Base-by-base conservation (phyloP, 164 flowering plant species). In the Vitis rotundifolia region DNA sequence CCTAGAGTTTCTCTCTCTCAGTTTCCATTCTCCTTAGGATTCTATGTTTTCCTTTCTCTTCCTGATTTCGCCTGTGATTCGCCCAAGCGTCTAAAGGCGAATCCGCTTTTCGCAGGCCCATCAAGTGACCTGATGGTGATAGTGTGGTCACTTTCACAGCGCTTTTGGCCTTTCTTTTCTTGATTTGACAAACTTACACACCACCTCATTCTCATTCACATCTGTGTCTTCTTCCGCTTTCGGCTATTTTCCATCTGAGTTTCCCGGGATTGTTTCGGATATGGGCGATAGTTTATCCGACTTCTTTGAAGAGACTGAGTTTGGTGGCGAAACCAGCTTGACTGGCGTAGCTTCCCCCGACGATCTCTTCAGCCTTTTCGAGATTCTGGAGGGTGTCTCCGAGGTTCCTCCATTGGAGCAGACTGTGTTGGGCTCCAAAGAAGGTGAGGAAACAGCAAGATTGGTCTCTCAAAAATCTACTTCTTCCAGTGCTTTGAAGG, bases 351-450 rank as follows among this genome's bases (percentile, higher is more conserved):
- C 75, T n/a, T 73, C 80, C 0, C 75, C 79, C 2, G 92, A 89
- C n/a, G 91, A 94, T 51, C 77, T 91, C 18, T 94, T 88, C 57
- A 83, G 86, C 58, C 69, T 91, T 58, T 77, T 94, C 8, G 96
- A 90, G 76, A 76, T 82, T 51, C 73, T 87, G 14, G 94, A 87
- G 11, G 66, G 72, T 16, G 76, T 67, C 3, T 59, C 77, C 1
- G 85, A 79, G 16, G 73, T 76, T 28, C 44, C 73, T 31, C 83
- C 82, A 3, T 14, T 76, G 4, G 71, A 78, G 26, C 78, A 79
- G 50, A 15, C 64, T 5, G 53, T 62, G 11, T 11, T 61, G 50
- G 59, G 70, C 58, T 47, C 69, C 3, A 64, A 61, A 53, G 71
- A 64, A 31, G 13, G 37, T 0, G 73, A 59, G 29, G 74, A 65